These are phyloP conservation scores for Ananas comosus DNA, from an alignment of 176 grass and related monocot genomes.

Conservation along the genomic window DNA sequence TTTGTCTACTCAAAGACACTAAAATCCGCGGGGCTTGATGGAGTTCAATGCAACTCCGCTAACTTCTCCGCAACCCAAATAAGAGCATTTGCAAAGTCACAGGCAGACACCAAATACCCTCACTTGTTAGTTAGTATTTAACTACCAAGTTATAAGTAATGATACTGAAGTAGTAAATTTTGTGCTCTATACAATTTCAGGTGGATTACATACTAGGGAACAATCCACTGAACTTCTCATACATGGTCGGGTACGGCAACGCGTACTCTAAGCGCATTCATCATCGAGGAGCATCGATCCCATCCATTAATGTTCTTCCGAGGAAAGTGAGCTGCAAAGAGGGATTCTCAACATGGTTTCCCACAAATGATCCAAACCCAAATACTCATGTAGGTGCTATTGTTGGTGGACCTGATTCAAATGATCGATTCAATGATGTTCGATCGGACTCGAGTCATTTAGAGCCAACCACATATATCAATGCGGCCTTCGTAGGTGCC, in stretches of 20 bases:
- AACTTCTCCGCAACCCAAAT: slow-evolving; percentile 44
- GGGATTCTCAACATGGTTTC: slow-evolving; percentile 33
- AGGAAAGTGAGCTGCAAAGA: slow-evolving; percentile 38
- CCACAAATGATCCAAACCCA: slow-evolving; percentile 21
- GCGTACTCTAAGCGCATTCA: slow-evolving; percentile 28
- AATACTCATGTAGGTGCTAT: slow-evolving; percentile 41
- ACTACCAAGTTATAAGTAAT: neutral
- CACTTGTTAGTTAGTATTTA: neutral
- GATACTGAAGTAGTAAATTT: neutral
- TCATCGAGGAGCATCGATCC: slow-evolving; percentile 41
- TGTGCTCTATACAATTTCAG: slow-evolving; percentile 7
- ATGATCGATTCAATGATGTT: slow-evolving; percentile 38
- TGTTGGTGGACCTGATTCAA: slow-evolving; percentile 34
- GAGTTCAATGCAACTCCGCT: slow-evolving; percentile 34
- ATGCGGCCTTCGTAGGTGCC: slow-evolving; percentile 49
- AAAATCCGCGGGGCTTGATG: neutral
- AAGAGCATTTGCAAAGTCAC: slow-evolving; percentile 39
- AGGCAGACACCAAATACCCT: slow-evolving; percentile 15
- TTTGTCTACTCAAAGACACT: slow-evolving; percentile 42
- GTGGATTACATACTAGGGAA: slow-evolving; percentile 51
- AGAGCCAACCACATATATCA: slow-evolving; percentile 46
- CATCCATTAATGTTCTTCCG: slow-evolving; percentile 30
- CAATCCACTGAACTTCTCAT: slow-evolving; percentile 34
- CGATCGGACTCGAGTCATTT: slow-evolving; percentile 38
- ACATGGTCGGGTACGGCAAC: slow-evolving; percentile 35